Evolutionary conservation across 1,139 yeast genomes (phyloP), one percentile per base, ranked within the genome.

Genomic region (Suhomyces coccinellae): DNA sequence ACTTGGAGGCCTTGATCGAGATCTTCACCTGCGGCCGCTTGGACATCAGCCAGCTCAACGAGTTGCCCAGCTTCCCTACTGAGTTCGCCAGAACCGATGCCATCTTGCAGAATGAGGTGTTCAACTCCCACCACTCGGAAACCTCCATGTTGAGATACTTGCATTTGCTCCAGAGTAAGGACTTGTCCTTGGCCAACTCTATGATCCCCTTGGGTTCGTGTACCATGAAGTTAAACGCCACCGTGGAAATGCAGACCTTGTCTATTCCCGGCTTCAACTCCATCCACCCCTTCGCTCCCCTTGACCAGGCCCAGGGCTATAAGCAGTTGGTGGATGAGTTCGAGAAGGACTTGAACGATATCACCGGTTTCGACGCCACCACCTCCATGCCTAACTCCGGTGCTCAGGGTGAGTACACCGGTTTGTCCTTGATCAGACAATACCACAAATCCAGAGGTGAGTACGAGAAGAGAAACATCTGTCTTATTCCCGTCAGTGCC

Each of bases 181-280:
- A 93, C 69, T 75, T 93, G 53, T 91, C 98, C 0, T 76, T 93
- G 52, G 97, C 98, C 24, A 87, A 90, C 63, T 87, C 97, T 12
- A 93, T 93, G 99, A 93, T 93, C 52, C 95, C 98, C 34, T 79
- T 93, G 53, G 99, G 99, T 30, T 89, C 97, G 9, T 93, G 99
- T 73, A 93, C 99, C 30, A 93, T 93, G 99, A 93, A 93, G 68
- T 78, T 93, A 60, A 93, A 93, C 62, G 86, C 97, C 43, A 91
- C 98, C 2, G 95, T 90, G 13, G 95, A 89, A 66, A 93, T 93
- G 98, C 81, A 82, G 53, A 91, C 98, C 37, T 77, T 93, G 49
- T 85, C 97, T 4, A 90, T 96, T 85, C 97, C 97, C 26, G 97
- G 95, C 51, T 90, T 93, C 66, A 79, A 83, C 46, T 77, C 82